Evolutionary conservation across 225 moss, liverwort and hornwort genomes (phyloP).

Genomic region (Thuidium tamariscinum): DNA sequence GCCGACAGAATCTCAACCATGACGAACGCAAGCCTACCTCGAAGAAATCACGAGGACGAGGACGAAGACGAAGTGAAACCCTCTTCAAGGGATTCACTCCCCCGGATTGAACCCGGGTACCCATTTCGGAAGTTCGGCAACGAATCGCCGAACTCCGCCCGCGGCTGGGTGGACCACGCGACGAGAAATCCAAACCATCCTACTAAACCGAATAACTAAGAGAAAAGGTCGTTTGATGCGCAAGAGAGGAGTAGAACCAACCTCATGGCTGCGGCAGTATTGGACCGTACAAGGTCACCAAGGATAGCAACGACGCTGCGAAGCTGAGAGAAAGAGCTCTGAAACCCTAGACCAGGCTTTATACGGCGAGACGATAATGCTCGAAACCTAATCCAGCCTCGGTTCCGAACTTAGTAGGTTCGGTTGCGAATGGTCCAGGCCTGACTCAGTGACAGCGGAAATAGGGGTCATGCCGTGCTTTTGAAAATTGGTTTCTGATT

Average conservation of each 20-base stretch:
- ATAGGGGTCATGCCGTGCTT: background rate
- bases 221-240: background rate
- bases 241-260: background rate
- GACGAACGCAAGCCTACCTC: background rate
- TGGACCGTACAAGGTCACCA: background rate
- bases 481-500: too few relatives aligned
- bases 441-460: background rate
- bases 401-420: background rate
- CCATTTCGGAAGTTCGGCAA: constrained; percentile 21
- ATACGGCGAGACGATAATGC: background rate
- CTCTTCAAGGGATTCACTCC: background rate
- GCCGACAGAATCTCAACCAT: background rate
- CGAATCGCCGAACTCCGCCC: constrained; percentile 18
- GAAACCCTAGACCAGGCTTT: background rate
- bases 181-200: background rate
- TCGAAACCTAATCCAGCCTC: background rate
- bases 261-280: background rate
- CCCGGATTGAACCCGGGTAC: constrained; percentile 6
- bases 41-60: background rate
- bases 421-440: background rate
- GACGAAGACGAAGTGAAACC: background rate
- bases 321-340: background rate
- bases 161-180: constrained; percentile 44
- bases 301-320: background rate
- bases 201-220: background rate